These are phyloP conservation scores for Penicillium polonicum DNA, from an alignment of 2,329 filamentous ascomycete species.

Conservation along the genomic window DNA sequence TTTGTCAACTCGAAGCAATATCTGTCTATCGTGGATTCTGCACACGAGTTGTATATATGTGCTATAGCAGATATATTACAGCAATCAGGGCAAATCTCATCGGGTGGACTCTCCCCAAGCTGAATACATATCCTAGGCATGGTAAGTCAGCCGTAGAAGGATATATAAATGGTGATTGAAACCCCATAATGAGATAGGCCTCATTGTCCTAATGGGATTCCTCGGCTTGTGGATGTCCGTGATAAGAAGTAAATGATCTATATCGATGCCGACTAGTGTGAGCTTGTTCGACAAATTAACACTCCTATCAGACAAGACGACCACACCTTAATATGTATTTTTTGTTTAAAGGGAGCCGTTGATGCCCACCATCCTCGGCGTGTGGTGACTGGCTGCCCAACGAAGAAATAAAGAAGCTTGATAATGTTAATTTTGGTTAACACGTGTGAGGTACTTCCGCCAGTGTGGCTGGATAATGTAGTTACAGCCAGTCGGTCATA, in stretches of 20 bases:
- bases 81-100: not conserved
- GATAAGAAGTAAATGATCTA: not conserved
- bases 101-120: not conserved
- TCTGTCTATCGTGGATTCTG: not conserved
- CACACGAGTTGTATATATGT: not conserved
- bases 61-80: not conserved
- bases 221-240: not conserved
- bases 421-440: not conserved
- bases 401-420: not conserved
- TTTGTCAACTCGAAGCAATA: not conserved
- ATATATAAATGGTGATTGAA: not conserved
- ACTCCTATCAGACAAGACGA: too few relatives aligned
- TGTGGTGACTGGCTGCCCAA: not conserved
- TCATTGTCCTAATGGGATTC: not conserved
- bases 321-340: not conserved
- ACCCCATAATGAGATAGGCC: not conserved
- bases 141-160: not conserved
- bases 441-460: not conserved
- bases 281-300: not conserved
- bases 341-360: too few relatives aligned
- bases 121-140: not conserved
- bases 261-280: not conserved
- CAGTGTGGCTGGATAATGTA: constrained; percentile 26
- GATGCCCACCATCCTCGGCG: not conserved
- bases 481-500: constrained; percentile 25